Evolutionary conservation across 805 yeast species (phyloP).

Genomic region (Ogataea trehaloabstinens): DNA sequence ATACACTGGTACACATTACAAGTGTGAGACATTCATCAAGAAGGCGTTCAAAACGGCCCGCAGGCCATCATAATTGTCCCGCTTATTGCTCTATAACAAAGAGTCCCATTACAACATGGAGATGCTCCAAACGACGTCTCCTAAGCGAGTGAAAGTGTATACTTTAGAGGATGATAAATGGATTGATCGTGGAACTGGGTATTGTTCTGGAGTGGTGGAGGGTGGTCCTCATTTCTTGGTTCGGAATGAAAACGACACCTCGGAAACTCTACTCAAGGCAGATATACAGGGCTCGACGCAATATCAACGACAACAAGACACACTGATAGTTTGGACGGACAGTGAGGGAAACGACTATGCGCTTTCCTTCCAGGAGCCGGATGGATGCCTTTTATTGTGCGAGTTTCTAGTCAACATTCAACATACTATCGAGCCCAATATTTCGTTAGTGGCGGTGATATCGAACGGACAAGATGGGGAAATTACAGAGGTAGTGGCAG

Average conservation of each 20-base stretch:
- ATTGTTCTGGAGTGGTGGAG: constrained; percentile 69
- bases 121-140: constrained; percentile 32
- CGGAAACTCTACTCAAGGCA: constrained; percentile 60
- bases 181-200: constrained; percentile 93
- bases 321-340: constrained; percentile 93
- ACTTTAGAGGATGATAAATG: constrained; percentile 77
- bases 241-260: constrained; percentile 61
- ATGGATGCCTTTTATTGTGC: constrained; percentile 82
- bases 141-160: constrained; percentile 90
- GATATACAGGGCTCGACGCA: constrained; percentile 72
- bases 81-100: too few relatives aligned
- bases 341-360: constrained; percentile 72
- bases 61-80: too few relatives aligned
- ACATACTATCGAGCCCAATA: constrained; percentile 56
- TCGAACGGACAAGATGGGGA: constrained; percentile 47
- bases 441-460: constrained; percentile 70
- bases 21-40: too few relatives aligned
- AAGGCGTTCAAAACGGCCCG: too few relatives aligned
- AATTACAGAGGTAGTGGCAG: constrained; percentile 73
- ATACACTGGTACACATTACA: too few relatives aligned
- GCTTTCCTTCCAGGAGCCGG: constrained; percentile 85
- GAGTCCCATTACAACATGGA: constrained; percentile 12
- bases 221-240: constrained; percentile 64
- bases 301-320: constrained; percentile 92
- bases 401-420: constrained; percentile 75